Evolutionary conservation across 1,284 basidiomycete species (phyloP).

Genomic region (Rhizoctonia solani): DNA sequence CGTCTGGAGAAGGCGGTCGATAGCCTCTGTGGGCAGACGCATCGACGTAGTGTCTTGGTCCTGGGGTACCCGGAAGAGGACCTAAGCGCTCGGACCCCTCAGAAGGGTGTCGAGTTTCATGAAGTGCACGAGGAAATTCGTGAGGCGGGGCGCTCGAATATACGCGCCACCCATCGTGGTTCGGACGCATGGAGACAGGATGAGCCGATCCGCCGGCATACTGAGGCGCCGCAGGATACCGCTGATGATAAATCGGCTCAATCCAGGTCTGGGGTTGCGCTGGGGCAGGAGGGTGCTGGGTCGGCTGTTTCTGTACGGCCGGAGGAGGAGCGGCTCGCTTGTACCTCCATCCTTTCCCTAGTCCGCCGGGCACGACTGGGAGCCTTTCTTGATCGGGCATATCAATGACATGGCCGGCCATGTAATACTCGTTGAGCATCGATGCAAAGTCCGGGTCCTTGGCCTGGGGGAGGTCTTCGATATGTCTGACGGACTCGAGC

Average conservation of each 20-base stretch:
- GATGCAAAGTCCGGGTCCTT: conserved; percentile 3
- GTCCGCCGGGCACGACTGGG: conserved; percentile 1
- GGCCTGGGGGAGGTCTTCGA: conserved; percentile 19
- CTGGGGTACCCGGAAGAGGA: neutral
- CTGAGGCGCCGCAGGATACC: neutral
- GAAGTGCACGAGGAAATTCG: neutral
- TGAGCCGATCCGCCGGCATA: conserved; percentile 24
- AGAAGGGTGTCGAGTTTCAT: neutral
- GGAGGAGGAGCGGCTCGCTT: conserved; percentile 1
- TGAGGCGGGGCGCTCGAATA: conserved; percentile 1
- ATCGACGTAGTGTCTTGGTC: neutral
- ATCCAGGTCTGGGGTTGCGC: neutral
- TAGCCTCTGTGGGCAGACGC: neutral
- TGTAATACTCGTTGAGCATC: conserved; percentile 28
- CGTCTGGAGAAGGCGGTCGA: neutral
- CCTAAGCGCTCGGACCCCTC: neutral
- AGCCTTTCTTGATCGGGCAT: conserved; percentile 12
- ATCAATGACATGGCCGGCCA: conserved; percentile 22
- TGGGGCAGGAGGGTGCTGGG: neutral
- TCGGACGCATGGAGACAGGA: neutral
- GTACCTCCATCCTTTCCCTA: neutral
- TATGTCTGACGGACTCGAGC: conserved; percentile 22
- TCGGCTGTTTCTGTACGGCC: neutral
- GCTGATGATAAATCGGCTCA: conserved; percentile 11
- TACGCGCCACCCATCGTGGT: conserved; percentile 10